phyloP scores from a whole-genome alignment of 2,329 filamentous ascomycete genomes.

The Alternaria sp. region DNA sequence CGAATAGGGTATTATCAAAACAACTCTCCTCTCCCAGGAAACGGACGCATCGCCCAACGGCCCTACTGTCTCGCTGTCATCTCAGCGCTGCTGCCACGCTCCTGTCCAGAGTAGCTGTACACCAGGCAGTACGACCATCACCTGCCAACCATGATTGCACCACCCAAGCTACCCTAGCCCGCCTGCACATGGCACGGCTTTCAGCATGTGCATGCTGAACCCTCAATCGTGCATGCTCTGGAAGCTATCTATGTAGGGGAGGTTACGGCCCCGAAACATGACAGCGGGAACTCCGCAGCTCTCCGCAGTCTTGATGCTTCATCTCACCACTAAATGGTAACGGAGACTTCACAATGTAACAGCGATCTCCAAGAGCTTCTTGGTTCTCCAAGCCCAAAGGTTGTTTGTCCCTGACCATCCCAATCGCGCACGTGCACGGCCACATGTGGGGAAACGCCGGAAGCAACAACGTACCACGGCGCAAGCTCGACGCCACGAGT shows the following conservation, averaged over 20 bases:
- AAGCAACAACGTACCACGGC: constrained; percentile 11
- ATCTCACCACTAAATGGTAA: not conserved
- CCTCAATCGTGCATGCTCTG: constrained; percentile 6
- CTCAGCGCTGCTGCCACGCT: constrained; percentile 10
- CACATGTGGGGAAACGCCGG: constrained; percentile 11
- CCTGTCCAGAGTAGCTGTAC: constrained; percentile 1
- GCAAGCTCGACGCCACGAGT: constrained; percentile 10
- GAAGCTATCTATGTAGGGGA: not conserved
- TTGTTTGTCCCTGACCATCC: constrained; percentile 14
- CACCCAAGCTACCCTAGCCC: not conserved
- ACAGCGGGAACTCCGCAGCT: constrained; percentile 8
- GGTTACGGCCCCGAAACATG: constrained; percentile 14
- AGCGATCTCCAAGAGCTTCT: not conserved
- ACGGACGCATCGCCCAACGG: constrained; percentile 16
- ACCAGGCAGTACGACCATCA: constrained; percentile 9
- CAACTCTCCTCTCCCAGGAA: constrained; percentile 23
- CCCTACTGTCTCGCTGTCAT: not conserved
- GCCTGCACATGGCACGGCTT: constrained; percentile 6
- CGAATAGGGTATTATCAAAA: constrained; percentile 25
- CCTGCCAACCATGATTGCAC: not conserved
- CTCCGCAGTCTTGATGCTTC: not conserved
- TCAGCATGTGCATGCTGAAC: constrained; percentile 16
- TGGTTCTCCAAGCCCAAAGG: not conserved
- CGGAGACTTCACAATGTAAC: not conserved
- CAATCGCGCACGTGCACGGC: constrained; percentile 15